Conservation (phyloP, 2,329 filamentous ascomycete species). For the Trichoderma atroviride region DNA sequence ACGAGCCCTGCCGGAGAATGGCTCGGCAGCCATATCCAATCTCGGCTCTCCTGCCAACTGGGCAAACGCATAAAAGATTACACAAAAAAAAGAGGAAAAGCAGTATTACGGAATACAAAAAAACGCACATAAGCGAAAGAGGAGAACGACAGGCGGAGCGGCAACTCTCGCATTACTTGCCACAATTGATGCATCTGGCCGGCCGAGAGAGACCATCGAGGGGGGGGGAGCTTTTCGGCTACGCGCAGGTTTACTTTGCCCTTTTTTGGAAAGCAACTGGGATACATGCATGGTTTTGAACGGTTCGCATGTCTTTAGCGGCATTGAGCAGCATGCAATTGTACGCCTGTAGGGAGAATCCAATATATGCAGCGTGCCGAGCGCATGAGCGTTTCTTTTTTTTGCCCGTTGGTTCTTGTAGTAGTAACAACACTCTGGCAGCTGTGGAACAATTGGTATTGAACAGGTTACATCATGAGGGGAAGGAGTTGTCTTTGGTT, state of each 20-base stretch:
- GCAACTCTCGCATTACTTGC: conserved; percentile 3
- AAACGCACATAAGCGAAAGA: conserved; percentile 3
- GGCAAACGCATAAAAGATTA: background rate
- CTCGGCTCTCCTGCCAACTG: background rate
- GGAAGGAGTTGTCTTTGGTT: background rate
- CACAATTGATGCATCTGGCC: conserved; percentile 6
- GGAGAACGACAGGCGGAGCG: background rate
- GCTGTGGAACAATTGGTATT: conserved; percentile 5
- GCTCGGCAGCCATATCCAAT: background rate
- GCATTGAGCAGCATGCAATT: conserved; percentile 6
- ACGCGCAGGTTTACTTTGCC: background rate
- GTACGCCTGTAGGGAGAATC: background rate
- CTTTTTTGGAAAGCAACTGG: background rate
- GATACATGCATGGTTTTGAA: background rate
- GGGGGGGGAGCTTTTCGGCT: background rate
- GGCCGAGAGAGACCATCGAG: background rate
- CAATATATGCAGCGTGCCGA: conserved; percentile 21
- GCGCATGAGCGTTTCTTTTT: background rate
- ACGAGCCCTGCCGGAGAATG: background rate
- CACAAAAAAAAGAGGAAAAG: background rate
- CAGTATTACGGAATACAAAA: conserved; percentile 8
- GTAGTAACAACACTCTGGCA: background rate
- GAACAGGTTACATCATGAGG: conserved; percentile 13
- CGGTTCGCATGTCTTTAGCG: background rate
- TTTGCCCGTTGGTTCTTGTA: background rate